These are phyloP conservation scores for Metschnikowia bowlesiae DNA, from an alignment of 805 yeast species.

Conservation along the genomic window DNA sequence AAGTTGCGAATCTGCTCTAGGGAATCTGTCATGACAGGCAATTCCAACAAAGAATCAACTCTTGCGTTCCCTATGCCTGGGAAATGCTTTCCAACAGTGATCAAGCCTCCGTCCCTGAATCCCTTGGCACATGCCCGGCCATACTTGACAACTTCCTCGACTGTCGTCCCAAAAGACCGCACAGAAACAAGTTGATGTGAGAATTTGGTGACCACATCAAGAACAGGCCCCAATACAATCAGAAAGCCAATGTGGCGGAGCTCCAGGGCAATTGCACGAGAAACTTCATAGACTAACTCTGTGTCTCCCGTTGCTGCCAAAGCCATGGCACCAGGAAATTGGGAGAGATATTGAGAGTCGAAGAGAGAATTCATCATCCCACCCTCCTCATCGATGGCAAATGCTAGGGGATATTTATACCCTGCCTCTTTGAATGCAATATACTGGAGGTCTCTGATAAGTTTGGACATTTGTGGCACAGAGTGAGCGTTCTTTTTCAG, in stretches of 20 bases:
- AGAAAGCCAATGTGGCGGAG: conserved; percentile 52
- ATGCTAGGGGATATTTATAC: conserved; percentile 49
- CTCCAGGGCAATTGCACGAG: conserved; percentile 51
- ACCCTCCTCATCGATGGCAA: conserved; percentile 61
- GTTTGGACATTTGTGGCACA: conserved; percentile 44
- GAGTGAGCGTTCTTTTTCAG: conserved; percentile 48
- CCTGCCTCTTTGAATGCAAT: conserved; percentile 47
- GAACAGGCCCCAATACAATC: conserved; percentile 56
- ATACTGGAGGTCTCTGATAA: conserved; percentile 50
- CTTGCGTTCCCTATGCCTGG: conserved; percentile 64
- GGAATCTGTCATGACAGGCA: conserved; percentile 56
- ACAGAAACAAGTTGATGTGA: conserved; percentile 57
- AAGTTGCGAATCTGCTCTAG: conserved; percentile 48
- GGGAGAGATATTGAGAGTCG: conserved; percentile 48
- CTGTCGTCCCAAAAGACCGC: conserved; percentile 57
- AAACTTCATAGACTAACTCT: conserved; percentile 47
- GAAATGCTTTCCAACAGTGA: conserved; percentile 58
- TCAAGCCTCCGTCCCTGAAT: conserved; percentile 48
- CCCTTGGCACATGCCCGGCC: conserved; percentile 53
- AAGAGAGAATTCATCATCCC: conserved; percentile 58
- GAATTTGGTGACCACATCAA: conserved; percentile 55
- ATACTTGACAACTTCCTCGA: conserved; percentile 52
- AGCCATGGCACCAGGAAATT: conserved; percentile 66
- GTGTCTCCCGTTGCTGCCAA: conserved; percentile 50
- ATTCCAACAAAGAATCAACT: conserved; percentile 52